phyloP scores from a whole-genome alignment of 2,329 filamentous ascomycete genomes.

The Colletotrichum musicola region DNA sequence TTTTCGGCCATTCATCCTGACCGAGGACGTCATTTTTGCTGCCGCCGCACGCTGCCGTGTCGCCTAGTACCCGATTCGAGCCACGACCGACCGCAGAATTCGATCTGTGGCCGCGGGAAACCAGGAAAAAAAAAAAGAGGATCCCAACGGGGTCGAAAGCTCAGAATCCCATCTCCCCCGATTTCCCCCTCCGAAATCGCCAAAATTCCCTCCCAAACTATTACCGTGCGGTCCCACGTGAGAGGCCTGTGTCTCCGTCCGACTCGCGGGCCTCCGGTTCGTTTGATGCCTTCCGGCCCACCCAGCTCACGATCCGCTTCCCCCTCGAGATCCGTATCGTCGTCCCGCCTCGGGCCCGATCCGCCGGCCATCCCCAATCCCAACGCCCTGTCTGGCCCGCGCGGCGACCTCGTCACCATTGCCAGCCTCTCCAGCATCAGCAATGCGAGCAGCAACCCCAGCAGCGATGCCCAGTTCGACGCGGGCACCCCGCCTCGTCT shows the following conservation, averaged over 20 bases:
- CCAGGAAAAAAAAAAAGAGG: no score
- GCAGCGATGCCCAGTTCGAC: constrained; percentile 21
- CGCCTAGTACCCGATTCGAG: not conserved
- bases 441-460: not conserved
- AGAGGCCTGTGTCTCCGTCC: constrained; percentile 10
- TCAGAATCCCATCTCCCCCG: not conserved
- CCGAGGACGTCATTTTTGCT: not conserved
- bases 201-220: constrained; percentile 19
- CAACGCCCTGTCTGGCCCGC: not conserved
- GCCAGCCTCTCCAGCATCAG: not conserved
- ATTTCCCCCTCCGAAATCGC: not conserved
- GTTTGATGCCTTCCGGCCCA: constrained; percentile 38
- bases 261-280: constrained; percentile 26
- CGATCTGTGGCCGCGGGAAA: no score
- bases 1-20: not conserved
- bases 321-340: constrained; percentile 19
- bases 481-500: constrained; percentile 4
- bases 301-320: constrained; percentile 35
- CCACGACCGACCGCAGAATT: no score
- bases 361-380: not conserved
- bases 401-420: not conserved
- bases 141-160: not conserved
- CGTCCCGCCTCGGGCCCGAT: constrained; percentile 1
- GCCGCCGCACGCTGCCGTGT: not conserved
- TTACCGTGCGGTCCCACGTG: constrained; percentile 23